These are phyloP conservation scores for Phytophthora chlamydospora DNA, from an alignment of 352 stramenopile species.

Conservation along the genomic window DNA sequence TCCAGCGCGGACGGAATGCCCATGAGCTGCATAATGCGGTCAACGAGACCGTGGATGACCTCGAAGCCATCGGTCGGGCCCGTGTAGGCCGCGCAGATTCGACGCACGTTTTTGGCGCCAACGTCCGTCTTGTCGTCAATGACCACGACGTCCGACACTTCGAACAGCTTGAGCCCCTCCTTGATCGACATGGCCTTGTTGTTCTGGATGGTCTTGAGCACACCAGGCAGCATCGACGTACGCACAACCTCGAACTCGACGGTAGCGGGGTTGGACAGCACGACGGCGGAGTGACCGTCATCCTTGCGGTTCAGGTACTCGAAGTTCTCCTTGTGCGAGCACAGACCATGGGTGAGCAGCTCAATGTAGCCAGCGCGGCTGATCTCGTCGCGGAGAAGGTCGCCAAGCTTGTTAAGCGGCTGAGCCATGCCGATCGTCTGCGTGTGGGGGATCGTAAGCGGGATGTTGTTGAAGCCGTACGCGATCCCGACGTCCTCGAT, in stretches of 20 bases:
- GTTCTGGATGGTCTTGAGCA: slow-evolving; percentile 99
- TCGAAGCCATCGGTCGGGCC: slow-evolving; percentile 98
- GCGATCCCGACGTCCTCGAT: slow-evolving; percentile 99
- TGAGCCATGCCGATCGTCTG: slow-evolving; percentile 96
- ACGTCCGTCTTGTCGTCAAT: slow-evolving; percentile 93
- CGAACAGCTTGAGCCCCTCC: slow-evolving; percentile 98
- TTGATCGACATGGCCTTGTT: slow-evolving; percentile 98
- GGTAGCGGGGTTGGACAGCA: slow-evolving; percentile 98
- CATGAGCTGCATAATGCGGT: slow-evolving; percentile 98
- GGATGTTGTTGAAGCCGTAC: slow-evolving; percentile 99
- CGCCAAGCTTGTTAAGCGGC: slow-evolving; percentile 97
- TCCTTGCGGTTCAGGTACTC: slow-evolving; percentile 90
- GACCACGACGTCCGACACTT: slow-evolving; percentile 99
- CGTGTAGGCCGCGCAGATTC: slow-evolving; percentile 97
- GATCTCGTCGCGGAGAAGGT: slow-evolving; percentile 98
- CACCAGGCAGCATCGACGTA: slow-evolving; percentile 97
- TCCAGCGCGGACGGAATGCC: slow-evolving; percentile 88
- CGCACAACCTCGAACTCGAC: slow-evolving; percentile 99
- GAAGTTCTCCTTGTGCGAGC: slow-evolving; percentile 98
- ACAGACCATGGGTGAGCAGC: slow-evolving; percentile 97
- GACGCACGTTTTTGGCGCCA: slow-evolving; percentile 95
- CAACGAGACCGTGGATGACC: slow-evolving; percentile 99
- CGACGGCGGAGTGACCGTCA: slow-evolving; percentile 90
- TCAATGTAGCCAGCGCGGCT: slow-evolving; percentile 97
- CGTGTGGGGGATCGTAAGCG: slow-evolving; percentile 94